A percentile compares a stretch with the other conserved stretches of the same genome.
phyloP scores from a whole-genome alignment of 148 eudicot genomes.

The Rhododendron ferrugineum region DNA sequence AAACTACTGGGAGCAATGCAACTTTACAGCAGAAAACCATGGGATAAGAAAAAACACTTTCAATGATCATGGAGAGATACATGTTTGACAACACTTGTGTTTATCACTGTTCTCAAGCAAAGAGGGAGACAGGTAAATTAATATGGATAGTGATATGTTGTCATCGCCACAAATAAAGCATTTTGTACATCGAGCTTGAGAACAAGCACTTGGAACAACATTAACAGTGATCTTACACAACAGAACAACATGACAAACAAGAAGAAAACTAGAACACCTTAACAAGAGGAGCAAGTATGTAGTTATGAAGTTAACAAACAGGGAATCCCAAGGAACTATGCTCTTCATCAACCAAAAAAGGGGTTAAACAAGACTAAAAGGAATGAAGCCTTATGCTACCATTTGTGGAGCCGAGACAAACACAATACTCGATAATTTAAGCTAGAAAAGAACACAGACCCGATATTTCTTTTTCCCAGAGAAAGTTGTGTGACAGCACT shows the following conservation, averaged over 20 bases:
- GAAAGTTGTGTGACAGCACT: neutral
- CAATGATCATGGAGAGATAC: neutral
- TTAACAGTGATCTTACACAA: neutral
- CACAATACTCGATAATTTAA: slow-evolving; percentile 3
- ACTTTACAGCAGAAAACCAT: neutral
- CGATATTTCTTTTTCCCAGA: neutral
- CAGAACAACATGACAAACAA: neutral
- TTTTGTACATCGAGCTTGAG: neutral
- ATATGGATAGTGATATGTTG: neutral
- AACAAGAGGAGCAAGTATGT: slow-evolving; percentile 1
- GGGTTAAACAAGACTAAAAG: neutral
- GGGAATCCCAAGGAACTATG: neutral
- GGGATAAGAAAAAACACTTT: neutral
- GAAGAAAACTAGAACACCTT: neutral
- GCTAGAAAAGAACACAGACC: neutral
- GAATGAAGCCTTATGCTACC: slow-evolving; percentile 2
- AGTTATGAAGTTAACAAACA: neutral
- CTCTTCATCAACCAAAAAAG: neutral
- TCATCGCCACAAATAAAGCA: neutral
- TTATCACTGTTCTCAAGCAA: neutral
- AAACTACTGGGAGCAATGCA: neutral
- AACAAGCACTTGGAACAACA: neutral
- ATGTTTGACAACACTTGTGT: neutral
- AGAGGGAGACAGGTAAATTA: neutral
- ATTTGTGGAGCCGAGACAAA: neutral